These are phyloP conservation scores for Sisymbrium irio DNA, from an alignment of 345 rosid genomes.

Conservation along the genomic window DNA sequence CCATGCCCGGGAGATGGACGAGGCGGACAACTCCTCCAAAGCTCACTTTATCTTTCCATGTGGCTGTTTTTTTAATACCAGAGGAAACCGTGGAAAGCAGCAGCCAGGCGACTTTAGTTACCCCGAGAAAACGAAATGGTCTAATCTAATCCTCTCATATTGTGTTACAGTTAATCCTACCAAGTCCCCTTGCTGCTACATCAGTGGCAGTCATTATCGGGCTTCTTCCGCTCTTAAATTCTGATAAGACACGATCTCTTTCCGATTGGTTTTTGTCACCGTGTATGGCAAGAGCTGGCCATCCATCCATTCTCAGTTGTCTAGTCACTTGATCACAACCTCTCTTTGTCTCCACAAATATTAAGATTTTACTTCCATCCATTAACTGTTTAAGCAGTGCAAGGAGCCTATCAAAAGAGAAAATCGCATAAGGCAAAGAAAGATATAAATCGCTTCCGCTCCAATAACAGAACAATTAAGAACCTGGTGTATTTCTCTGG, in stretches of 20 bases:
- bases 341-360: constrained; percentile 89
- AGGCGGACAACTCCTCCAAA: constrained; percentile 38
- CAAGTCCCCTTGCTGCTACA: constrained; percentile 99
- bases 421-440: neutral
- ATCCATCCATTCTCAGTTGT: constrained; percentile 97
- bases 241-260: constrained; percentile 95
- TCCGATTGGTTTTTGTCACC: constrained; percentile 95
- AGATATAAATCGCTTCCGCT: neutral
- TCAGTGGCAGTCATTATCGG: constrained; percentile 97
- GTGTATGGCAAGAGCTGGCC: constrained; percentile 97
- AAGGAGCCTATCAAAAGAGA: constrained; percentile 54
- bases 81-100: constrained; percentile 83
- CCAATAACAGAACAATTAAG: constrained; percentile 26
- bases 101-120: constrained; percentile 87
- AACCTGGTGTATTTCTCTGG: constrained; percentile 88
- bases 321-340: constrained; percentile 96
- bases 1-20: constrained; percentile 74
- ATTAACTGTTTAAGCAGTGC: constrained; percentile 68
- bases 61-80: constrained; percentile 26
- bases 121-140: constrained; percentile 43
- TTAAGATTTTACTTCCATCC: constrained; percentile 84
- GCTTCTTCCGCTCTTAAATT: constrained; percentile 91
- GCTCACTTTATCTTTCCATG: constrained; percentile 39
- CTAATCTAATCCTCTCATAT: constrained; percentile 58
- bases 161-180: constrained; percentile 71